Conservation (phyloP, 495 filamentous ascomycete species). For the Acidomyces sp. region DNA sequence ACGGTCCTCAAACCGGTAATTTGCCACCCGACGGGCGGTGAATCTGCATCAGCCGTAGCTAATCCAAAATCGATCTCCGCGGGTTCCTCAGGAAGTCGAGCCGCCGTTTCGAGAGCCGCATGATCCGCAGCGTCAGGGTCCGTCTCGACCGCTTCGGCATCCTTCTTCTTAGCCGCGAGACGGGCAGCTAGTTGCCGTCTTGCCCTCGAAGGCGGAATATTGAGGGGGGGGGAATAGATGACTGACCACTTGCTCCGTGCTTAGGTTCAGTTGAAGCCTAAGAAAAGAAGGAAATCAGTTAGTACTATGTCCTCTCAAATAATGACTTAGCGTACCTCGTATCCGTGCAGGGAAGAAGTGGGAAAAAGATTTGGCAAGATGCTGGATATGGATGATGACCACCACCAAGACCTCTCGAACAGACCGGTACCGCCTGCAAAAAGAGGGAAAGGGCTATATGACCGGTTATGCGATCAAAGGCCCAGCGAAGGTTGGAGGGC, state of each 20-base stretch:
- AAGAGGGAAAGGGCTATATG: neutral
- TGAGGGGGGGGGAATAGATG: constrained; percentile 51
- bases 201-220: constrained; percentile 74
- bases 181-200: constrained; percentile 72
- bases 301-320: constrained; percentile 2
- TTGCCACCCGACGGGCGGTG: constrained; percentile 2
- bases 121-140: constrained; percentile 16
- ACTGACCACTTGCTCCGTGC: constrained; percentile 4
- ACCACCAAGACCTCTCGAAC: no score
- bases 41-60: constrained; percentile 1
- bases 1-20: constrained; percentile 14
- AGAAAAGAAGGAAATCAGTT: constrained; percentile 5
- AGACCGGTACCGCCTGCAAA: no score
- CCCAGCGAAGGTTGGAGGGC: no score
- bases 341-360: neutral
- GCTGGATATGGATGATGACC: neutral
- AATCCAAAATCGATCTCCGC: constrained; percentile 6
- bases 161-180: constrained; percentile 56
- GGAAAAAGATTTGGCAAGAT: constrained; percentile 1
- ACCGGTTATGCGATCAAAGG: no score
- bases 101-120: constrained; percentile 8
- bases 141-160: constrained; percentile 8
- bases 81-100: constrained; percentile 1
- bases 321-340: constrained; percentile 7
- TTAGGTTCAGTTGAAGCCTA: constrained; percentile 2